Base-by-base conservation (phyloP, 1,139 yeast species). In the Blastobotrys indianensis region DNA sequence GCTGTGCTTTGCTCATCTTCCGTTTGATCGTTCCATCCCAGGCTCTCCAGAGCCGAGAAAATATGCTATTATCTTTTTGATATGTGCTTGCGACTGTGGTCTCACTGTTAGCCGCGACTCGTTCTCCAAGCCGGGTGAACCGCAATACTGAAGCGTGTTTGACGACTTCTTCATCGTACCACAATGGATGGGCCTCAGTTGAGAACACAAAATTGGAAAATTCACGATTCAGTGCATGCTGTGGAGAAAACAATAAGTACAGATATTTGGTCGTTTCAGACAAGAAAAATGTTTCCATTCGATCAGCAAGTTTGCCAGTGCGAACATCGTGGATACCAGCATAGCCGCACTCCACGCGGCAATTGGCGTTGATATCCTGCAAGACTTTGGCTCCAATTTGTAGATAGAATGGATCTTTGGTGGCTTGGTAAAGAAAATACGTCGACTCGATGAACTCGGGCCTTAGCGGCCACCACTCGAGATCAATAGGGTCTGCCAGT, bases 391-490 rank as follows among this genome's bases (percentile, higher is more conserved):
- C 77, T 0, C 96, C 97, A 28, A 87, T 76, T 47, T 82, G 79
- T 23, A 88, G 65, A 61, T 82, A 88, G 63, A 87, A 73, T 1
- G 96, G 96, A 60, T 90, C 97, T 50, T 71, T 74, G 0, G 97
- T 90, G 1, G 96, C 95, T 41, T 85, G 70, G 59, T 84, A 88
- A 15, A 90, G 67, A 58, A 82, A 82, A 63, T 87, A 90, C 0
- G 94, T 86, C 0, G 95, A 84, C 61, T 90, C 97, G 34, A 86
- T 74, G 56, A 88, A 86, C 58, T 90, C 97, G 0, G 97, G 97
- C 47, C 97, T 67, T 44, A 90, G 69, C 1, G 96, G 95, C 59
- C 87, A 90, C 96, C 96, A 88, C 60, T 85, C 95, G 37, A 90
- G 67, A 31, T 53, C 60, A 29, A 70, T 57, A 7, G 25, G 25